phyloP scores from a whole-genome alignment of 257 asterid species.

The Apocynum venetum region DNA sequence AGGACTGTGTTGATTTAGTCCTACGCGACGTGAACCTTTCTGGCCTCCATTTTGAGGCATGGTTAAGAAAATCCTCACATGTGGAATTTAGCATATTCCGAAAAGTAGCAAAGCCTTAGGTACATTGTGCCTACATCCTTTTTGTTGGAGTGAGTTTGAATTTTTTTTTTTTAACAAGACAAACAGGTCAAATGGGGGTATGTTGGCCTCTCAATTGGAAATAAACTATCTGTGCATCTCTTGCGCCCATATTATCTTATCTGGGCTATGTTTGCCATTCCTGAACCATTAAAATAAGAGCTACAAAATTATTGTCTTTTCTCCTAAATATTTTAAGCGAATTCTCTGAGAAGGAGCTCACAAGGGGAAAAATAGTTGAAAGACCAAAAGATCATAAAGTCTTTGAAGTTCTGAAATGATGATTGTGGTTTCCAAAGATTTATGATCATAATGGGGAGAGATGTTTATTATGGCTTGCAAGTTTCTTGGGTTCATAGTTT shows the following conservation, averaged over 20 bases:
- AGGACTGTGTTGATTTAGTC: neutral
- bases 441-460: neutral
- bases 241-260: neutral
- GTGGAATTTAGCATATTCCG: neutral
- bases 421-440: neutral
- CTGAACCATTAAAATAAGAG: neutral
- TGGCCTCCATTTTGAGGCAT: neutral
- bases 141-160: neutral
- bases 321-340: neutral
- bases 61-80: neutral
- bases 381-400: neutral
- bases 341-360: neutral
- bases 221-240: neutral
- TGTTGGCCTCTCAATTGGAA: neutral
- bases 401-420: neutral
- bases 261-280: neutral
- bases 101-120: neutral
- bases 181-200: neutral
- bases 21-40: too few species aligned
- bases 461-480: neutral
- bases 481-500: neutral
- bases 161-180: neutral
- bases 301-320: neutral
- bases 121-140: neutral
- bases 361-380: neutral